Percentiles rank a stretch among this genome's conserved stretches.
Evolutionary conservation across 2,329 filamentous ascomycete species (phyloP).

Genomic region (Anisogramma anomala): DNA sequence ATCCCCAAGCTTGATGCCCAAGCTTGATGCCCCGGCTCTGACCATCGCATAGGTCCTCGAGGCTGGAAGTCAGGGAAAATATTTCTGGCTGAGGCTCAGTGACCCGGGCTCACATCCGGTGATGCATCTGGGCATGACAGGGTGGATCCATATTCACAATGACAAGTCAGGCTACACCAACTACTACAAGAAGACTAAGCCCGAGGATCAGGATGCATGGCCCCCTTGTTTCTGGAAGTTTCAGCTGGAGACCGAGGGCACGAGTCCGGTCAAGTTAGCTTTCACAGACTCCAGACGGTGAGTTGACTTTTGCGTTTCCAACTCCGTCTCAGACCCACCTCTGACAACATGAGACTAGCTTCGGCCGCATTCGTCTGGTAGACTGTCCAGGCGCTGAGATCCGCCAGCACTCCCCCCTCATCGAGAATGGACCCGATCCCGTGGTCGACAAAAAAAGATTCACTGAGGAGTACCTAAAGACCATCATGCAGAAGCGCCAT

Average conservation of each 20-base stretch:
- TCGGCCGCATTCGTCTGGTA: conserved; percentile 70
- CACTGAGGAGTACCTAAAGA: conserved; percentile 62
- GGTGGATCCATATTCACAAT: conserved; percentile 81
- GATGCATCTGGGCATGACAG: conserved; percentile 72
- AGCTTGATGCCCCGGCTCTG: background rate
- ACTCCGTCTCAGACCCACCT: no score
- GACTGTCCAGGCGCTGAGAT: conserved; percentile 70
- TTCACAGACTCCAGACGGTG: conserved; percentile 70
- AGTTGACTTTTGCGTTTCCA: background rate
- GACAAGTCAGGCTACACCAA: conserved; percentile 67
- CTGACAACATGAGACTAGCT: conserved; percentile 17
- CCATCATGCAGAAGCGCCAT: conserved; percentile 60
- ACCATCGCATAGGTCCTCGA: conserved; percentile 33
- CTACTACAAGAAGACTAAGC: conserved; percentile 63
- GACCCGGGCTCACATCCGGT: conserved; percentile 74
- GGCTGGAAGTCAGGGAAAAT: conserved; percentile 86
- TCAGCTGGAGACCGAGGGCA: conserved; percentile 51
- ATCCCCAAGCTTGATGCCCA: background rate
- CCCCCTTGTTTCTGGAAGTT: conserved; percentile 90
- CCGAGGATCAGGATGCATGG: conserved; percentile 54
- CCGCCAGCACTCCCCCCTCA: conserved; percentile 62
- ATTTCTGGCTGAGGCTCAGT: conserved; percentile 67
- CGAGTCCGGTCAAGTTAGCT: conserved; percentile 48
- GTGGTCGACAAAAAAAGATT: conserved; percentile 69
- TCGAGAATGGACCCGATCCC: conserved; percentile 89